Evolutionary conservation across 208 protist species (phyloP).

Genomic region (Crithidia acanthocephali): DNA sequence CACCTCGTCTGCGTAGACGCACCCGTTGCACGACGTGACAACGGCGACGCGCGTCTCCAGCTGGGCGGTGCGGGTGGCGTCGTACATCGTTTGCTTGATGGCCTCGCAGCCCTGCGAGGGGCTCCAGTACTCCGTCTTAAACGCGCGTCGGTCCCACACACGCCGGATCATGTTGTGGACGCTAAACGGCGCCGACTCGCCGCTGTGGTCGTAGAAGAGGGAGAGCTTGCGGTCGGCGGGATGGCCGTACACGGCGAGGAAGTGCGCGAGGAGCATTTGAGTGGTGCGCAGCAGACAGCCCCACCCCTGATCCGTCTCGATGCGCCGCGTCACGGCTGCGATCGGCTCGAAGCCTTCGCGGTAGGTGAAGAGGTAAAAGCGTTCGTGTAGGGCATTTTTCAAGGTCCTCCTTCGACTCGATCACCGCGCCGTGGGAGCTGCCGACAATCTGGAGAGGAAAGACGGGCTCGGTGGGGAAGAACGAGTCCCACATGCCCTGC

Average conservation of each 20-base stretch:
- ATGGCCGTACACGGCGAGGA: slow-evolving; percentile 43
- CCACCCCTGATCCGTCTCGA: slow-evolving; percentile 77
- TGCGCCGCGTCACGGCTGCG: slow-evolving; percentile 21
- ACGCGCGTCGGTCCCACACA: slow-evolving; percentile 38
- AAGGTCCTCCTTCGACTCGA: slow-evolving; percentile 50
- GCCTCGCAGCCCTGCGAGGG: slow-evolving; percentile 80
- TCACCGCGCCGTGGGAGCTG: slow-evolving; percentile 3
- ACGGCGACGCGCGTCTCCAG: slow-evolving; percentile 53
- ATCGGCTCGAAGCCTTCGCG: slow-evolving; percentile 65
- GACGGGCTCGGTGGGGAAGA: slow-evolving; percentile 36
- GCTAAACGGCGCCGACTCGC: slow-evolving; percentile 55
- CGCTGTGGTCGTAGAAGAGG: slow-evolving; percentile 54
- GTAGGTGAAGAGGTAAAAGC: slow-evolving; percentile 79
- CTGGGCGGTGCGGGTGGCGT: slow-evolving; percentile 33
- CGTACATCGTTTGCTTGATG: slow-evolving; percentile 49
- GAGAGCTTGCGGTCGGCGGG: slow-evolving; percentile 41
- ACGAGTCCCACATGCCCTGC: slow-evolving; percentile 41
- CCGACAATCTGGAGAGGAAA: slow-evolving; percentile 51
- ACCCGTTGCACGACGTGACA: slow-evolving; percentile 46
- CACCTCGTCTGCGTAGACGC: slow-evolving; percentile 56
- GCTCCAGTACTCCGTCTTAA: slow-evolving; percentile 74
- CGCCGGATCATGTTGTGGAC: slow-evolving; percentile 68
- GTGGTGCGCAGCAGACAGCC: slow-evolving; percentile 77
- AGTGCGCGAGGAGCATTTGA: slow-evolving; percentile 88
- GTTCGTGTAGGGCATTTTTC: slow-evolving; percentile 30